These are phyloP conservation scores for Prunus kanzakura DNA, from an alignment of 306 rosid genomes.

Conservation along the genomic window DNA sequence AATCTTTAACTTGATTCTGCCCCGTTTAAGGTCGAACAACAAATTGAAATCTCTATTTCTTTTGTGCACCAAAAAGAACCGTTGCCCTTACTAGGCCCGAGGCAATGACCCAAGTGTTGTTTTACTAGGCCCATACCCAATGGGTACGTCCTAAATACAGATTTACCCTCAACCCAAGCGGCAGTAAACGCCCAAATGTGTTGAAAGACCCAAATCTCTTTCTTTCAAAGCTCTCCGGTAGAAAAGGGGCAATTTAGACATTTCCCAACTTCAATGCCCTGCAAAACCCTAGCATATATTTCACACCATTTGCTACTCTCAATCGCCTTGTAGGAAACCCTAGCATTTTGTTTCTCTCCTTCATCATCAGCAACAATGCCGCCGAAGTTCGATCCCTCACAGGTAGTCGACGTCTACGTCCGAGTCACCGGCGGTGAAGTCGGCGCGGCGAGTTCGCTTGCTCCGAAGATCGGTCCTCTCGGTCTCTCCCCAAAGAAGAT, in stretches of 20 bases:
- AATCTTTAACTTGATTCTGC: no score
- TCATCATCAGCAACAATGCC: conserved; percentile 47
- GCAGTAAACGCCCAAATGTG: not conserved
- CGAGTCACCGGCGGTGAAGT: conserved; percentile 94
- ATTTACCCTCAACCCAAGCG: not conserved
- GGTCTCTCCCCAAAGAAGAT: conserved; percentile 93
- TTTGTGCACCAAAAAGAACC: no score
- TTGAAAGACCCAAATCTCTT: not conserved
- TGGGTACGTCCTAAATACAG: not conserved
- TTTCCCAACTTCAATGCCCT: not conserved
- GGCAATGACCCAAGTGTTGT: not conserved
- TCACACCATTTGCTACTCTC: not conserved
- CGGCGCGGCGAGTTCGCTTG: conserved; percentile 90
- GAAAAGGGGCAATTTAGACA: not conserved
- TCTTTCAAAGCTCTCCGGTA: not conserved
- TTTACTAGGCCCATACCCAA: not conserved
- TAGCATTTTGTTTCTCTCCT: not conserved
- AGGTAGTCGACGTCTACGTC: conserved; percentile 80
- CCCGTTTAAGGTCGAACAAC: no score
- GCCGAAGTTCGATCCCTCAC: conserved; percentile 91
- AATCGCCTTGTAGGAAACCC: conserved; percentile 6
- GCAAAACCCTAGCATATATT: conserved; percentile 29
- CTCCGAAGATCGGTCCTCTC: conserved; percentile 91
- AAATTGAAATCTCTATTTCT: no score
- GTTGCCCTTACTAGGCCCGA: not conserved